Conservation (phyloP, 495 filamentous ascomycete species). For the Penicillium arizonense region DNA sequence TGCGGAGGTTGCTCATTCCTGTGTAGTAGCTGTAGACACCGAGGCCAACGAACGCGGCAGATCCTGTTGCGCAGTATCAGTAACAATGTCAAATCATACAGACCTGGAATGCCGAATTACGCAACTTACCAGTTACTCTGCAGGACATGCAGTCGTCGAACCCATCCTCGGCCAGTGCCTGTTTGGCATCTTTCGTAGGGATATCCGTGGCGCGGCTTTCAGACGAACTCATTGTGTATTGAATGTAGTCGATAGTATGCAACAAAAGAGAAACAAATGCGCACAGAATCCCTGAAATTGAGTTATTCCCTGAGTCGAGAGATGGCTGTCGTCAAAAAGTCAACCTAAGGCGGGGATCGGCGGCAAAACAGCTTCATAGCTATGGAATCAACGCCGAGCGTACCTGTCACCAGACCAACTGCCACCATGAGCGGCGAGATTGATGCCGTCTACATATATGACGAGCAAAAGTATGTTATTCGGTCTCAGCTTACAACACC, state of each 20-base stretch:
- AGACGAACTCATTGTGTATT: slow-evolving; percentile 3
- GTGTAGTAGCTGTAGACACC: slow-evolving; percentile 84
- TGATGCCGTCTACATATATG: slow-evolving; percentile 94
- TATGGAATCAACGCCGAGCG: slow-evolving; percentile 21
- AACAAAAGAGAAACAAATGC: slow-evolving; percentile 4
- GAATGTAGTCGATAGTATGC: background rate
- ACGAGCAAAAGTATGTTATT: slow-evolving; percentile 77
- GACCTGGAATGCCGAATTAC: background rate
- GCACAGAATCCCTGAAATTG: background rate
- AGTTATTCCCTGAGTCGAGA: background rate
- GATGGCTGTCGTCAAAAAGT: slow-evolving; percentile 11
- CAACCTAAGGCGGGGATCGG: slow-evolving; percentile 31
- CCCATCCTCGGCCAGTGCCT: slow-evolving; percentile 59
- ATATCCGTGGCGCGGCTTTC: slow-evolving; percentile 26
- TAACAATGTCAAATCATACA: background rate
- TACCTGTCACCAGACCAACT: slow-evolving; percentile 17
- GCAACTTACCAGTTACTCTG: slow-evolving; percentile 59
- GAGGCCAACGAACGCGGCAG: slow-evolving; percentile 83
- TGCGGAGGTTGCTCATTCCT: slow-evolving; percentile 70
- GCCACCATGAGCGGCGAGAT: slow-evolving; percentile 74
- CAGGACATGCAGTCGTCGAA: slow-evolving; percentile 70
- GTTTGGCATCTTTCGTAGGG: slow-evolving; percentile 36
- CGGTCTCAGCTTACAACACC: background rate
- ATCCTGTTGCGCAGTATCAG: slow-evolving; percentile 51
- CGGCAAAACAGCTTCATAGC: slow-evolving; percentile 37